phyloP scores from a whole-genome alignment of 768 basidiomycete genomes.

The Tremella yokohamensis region DNA sequence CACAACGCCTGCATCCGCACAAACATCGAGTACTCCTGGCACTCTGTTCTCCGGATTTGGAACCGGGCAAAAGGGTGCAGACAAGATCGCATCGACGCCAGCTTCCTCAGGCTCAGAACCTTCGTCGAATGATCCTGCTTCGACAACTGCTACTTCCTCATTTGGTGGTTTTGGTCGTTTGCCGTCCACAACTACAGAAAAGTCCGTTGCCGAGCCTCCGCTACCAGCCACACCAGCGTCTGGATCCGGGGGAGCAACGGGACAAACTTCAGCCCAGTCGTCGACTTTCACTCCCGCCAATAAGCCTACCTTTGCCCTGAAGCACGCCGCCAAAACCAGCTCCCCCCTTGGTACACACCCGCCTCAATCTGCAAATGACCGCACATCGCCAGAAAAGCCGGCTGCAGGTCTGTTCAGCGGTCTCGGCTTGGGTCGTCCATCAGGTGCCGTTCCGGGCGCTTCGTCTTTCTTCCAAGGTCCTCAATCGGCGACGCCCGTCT shows the following conservation, averaged over 20 bases:
- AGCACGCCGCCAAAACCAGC: constrained; percentile 36
- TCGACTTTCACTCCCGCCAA: constrained; percentile 9
- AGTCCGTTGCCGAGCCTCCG: no score
- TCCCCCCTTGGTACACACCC: constrained; percentile 37
- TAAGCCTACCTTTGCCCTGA: constrained; percentile 19
- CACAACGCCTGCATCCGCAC: no score
- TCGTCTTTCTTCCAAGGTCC: background rate
- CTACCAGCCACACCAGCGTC: no score
- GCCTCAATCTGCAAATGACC: constrained; percentile 15
- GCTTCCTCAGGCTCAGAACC: no score
- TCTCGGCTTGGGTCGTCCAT: constrained; percentile 8
- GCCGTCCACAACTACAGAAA: no score
- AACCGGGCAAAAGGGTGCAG: no score
- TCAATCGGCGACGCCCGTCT: background rate
- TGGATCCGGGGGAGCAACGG: background rate
- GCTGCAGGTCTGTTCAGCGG: background rate
- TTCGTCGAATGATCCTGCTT: no score
- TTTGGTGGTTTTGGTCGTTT: no score
- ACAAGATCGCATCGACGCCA: no score
- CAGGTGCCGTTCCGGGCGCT: background rate
- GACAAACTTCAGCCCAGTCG: constrained; percentile 8
- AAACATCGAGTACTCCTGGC: no score
- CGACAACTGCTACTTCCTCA: no score
- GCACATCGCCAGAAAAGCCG: constrained; percentile 17
- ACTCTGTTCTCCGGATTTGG: no score